Evolutionary conservation across 768 basidiomycete species (phyloP).

Genomic region (Vishniacozyma victoriae): DNA sequence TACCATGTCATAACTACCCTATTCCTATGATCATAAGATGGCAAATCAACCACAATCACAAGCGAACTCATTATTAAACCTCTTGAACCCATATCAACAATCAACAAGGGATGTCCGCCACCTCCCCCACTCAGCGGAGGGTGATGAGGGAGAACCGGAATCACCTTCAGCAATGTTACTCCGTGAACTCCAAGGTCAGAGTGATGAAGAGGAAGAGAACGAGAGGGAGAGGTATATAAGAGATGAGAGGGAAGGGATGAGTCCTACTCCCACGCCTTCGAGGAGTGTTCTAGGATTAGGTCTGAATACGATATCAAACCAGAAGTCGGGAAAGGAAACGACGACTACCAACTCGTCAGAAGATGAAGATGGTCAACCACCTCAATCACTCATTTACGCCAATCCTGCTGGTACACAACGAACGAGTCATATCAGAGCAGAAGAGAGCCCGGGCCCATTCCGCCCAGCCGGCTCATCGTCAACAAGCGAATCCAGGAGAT

Average conservation of each 20-base stretch:
- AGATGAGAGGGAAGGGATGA: conserved; percentile 4
- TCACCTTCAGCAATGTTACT: conserved; percentile 36
- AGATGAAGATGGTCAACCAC: no score
- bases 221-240: background rate
- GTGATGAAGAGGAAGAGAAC: conserved; percentile 5
- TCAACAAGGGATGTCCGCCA: no score
- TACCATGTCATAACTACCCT: background rate
- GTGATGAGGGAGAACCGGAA: conserved; percentile 17
- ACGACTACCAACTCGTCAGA: no score
- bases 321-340: no score
- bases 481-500: conserved; percentile 8
- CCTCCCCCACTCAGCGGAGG: no score
- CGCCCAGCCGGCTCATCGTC: conserved; percentile 12
- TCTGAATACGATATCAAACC: no score
- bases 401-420: no score
- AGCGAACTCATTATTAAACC: conserved; percentile 15
- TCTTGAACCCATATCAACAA: no score
- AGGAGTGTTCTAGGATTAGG: no score
- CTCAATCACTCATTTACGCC: no score
- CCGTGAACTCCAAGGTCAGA: conserved; percentile 29
- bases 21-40: conserved; percentile 15
- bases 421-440: no score
- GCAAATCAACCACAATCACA: conserved; percentile 8
- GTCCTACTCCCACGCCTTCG: conserved; percentile 19
- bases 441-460: conserved; percentile 26